Conservation (phyloP, 1,139 yeast species). For the Geotrichum klebahnii region DNA sequence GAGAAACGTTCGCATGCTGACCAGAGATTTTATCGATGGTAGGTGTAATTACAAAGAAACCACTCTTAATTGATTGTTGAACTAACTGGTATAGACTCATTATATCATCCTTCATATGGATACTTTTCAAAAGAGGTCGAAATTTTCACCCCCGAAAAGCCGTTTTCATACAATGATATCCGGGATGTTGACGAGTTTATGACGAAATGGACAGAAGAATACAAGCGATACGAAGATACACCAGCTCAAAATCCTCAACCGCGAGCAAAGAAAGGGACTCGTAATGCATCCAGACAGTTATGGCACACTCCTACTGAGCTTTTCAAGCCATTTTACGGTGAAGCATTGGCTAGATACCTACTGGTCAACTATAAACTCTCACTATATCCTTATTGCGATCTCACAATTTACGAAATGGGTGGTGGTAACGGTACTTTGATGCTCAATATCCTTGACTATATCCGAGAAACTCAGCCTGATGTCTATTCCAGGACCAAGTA, state of each 20-base stretch:
- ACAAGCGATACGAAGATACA: slow-evolving; percentile 50
- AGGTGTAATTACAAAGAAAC: no score
- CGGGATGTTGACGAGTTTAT: slow-evolving; percentile 67
- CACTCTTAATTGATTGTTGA: background rate
- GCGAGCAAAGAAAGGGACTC: slow-evolving; percentile 21
- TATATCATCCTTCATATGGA: slow-evolving; percentile 78
- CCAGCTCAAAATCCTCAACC: slow-evolving; percentile 24
- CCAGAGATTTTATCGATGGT: slow-evolving; percentile 69
- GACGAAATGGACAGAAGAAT: slow-evolving; percentile 65
- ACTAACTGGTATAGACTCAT: slow-evolving; percentile 48
- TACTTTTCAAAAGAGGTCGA: slow-evolving; percentile 76
- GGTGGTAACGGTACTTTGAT: slow-evolving; percentile 88
- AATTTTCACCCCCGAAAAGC: slow-evolving; percentile 50
- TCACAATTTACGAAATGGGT: slow-evolving; percentile 80
- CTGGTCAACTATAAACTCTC: slow-evolving; percentile 64
- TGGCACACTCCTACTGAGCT: slow-evolving; percentile 93
- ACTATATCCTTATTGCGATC: slow-evolving; percentile 60
- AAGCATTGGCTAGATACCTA: slow-evolving; percentile 72
- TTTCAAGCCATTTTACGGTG: slow-evolving; percentile 75
- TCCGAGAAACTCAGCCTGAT: slow-evolving; percentile 62
- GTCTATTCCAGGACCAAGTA: slow-evolving; percentile 65
- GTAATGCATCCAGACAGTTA: slow-evolving; percentile 51
- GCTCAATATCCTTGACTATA: slow-evolving; percentile 69
- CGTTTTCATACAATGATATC: slow-evolving; percentile 55
- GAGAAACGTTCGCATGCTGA: slow-evolving; percentile 58